Base-by-base conservation (phyloP, 176 grass and related monocot species). In the Dendrocalamus sinicus region DNA sequence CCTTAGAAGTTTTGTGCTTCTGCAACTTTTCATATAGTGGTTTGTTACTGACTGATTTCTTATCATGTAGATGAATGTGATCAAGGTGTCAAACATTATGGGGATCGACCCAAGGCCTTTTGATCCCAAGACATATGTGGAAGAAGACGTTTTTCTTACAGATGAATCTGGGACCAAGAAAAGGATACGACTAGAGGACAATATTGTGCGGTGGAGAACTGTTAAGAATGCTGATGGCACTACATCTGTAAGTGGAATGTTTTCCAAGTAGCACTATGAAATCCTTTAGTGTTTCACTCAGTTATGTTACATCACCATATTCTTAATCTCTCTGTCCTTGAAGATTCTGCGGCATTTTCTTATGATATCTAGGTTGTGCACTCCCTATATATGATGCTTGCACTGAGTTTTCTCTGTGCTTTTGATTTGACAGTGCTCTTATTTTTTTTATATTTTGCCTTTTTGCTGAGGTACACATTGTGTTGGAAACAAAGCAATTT, bases 41-140 rank as follows among this genome's bases (percentile, higher is more conserved):
- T 82, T 84, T 85, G 65, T 57, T 35, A 78, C 70, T 22, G 47
- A 86, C 28, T 53, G 58, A 72, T 88, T 89, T 39, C 74, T 84
- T 79, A 72, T 77, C 43, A 67, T 95, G 84, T 91, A 98, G 96
- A 95, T 94, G 91, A 95, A 98, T 82, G 78, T 95, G 63, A 94
- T 95, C 76, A 98, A 98, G 92, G 96, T 98, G 23, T 95, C 96
- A 67, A 98, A 98, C 75, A 98, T 98, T 72, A 95, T 98, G 96
- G 93, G 93, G 66, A 94, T 98, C 52, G 93, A 98, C 64, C 84
- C 91, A 50, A 98, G 92, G 78, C 88, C 93, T 41, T 98, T 98
- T 81, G 90, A 98, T 85, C 91, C 90, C 12, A 98, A 98, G 84
- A 95, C 96, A 46, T 95, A 92, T 52, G 96, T 92, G 26, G 96